Percentiles rank a stretch among this genome's conserved stretches.
Conservation (phyloP, 345 rosid species). For the Populus tremula region DNA sequence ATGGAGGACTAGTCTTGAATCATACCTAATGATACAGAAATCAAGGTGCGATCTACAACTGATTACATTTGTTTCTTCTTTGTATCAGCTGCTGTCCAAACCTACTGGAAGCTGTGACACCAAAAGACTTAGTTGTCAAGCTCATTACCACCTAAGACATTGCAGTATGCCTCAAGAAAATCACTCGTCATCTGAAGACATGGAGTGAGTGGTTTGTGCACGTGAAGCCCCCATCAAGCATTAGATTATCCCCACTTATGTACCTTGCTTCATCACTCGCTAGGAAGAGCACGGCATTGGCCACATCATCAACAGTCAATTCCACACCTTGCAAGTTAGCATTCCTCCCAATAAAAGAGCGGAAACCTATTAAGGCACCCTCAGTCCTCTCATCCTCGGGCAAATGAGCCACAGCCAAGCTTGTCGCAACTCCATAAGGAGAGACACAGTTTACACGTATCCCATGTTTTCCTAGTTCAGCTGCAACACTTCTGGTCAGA, state of each 20-base stretch:
- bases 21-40: too few relatives aligned
- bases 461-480: conserved; percentile 85
- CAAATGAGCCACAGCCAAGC: conserved; percentile 68
- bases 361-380: conserved; percentile 51
- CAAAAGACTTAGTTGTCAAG: too few relatives aligned
- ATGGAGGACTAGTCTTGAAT: too few relatives aligned
- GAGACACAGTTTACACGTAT: conserved; percentile 94
- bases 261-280: conserved; percentile 83
- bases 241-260: conserved; percentile 76
- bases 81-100: too few relatives aligned
- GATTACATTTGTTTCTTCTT: too few relatives aligned
- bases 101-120: too few relatives aligned
- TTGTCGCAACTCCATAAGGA: conserved; percentile 67
- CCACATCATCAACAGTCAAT: conserved; percentile 65
- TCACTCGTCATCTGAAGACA: conserved; percentile 49
- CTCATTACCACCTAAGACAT: not conserved
- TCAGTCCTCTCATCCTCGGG: conserved; percentile 72
- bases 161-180: not conserved
- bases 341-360: conserved; percentile 39
- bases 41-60: too few relatives aligned
- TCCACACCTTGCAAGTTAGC: conserved; percentile 85
- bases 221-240: conserved; percentile 92
- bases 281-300: conserved; percentile 74
- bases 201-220: conserved; percentile 53
- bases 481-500: conserved; percentile 71